Conservation (phyloP, 768 basidiomycete species). For the Fistulinella prunicolor region DNA sequence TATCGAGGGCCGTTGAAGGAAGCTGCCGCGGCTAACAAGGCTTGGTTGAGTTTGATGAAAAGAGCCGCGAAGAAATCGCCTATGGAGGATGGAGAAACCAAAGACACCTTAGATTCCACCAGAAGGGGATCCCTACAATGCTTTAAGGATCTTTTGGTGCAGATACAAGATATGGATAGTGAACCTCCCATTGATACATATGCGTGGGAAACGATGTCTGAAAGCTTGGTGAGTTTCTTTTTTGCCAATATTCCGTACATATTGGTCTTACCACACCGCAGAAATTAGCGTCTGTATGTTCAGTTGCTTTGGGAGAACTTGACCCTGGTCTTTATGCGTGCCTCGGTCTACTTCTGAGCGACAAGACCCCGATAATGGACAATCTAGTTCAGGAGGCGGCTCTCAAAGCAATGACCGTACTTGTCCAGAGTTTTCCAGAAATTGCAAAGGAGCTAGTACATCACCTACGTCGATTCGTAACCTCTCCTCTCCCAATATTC, state of each 20-base stretch:
- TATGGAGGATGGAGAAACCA: constrained; percentile 37
- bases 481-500: constrained; percentile 83
- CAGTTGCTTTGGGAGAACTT: constrained; percentile 63
- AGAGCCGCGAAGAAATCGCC: constrained; percentile 41
- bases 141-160: constrained; percentile 71
- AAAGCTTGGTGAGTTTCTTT: constrained; percentile 62
- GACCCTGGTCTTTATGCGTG: constrained; percentile 67
- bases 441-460: constrained; percentile 71
- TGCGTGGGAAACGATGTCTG: constrained; percentile 90
- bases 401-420: constrained; percentile 76
- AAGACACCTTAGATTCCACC: constrained; percentile 44
- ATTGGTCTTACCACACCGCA: constrained; percentile 26
- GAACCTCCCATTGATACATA: constrained; percentile 84
- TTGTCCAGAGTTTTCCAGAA: constrained; percentile 85
- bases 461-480: constrained; percentile 84
- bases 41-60: constrained; percentile 69
- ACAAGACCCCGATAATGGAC: constrained; percentile 77
- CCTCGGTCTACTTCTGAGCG: constrained; percentile 73
- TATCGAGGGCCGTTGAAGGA: constrained; percentile 43
- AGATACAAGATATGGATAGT: constrained; percentile 79
- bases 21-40: constrained; percentile 80
- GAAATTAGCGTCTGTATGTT: constrained; percentile 87
- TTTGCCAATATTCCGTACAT: not conserved
- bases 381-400: constrained; percentile 88
- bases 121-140: constrained; percentile 67